A percentile compares a stretch with the other conserved stretches of the same genome.
phyloP scores from a whole-genome alignment of 2,329 filamentous ascomycete genomes.

The Dactylellina drechsleri region DNA sequence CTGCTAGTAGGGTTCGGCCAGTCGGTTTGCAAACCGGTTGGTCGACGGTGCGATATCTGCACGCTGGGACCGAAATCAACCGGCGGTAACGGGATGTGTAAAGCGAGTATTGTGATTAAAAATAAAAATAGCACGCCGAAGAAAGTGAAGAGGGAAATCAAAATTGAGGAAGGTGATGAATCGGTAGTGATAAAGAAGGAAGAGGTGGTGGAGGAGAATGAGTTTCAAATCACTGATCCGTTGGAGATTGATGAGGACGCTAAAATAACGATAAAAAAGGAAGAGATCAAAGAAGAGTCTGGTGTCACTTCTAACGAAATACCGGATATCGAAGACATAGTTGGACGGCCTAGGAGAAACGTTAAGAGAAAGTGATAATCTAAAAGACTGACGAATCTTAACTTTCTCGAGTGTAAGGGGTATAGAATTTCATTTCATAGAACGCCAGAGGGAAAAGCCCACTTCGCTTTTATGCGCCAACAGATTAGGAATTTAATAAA shows the following conservation, averaged over 20 bases:
- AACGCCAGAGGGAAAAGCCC: slow-evolving; percentile 28
- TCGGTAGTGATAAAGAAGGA: slow-evolving; percentile 58
- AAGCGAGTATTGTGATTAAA: slow-evolving; percentile 73
- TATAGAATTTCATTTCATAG: slow-evolving; percentile 11
- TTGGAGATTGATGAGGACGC: slow-evolving; percentile 58
- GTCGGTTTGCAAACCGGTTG: slow-evolving; percentile 83
- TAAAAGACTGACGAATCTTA: background rate
- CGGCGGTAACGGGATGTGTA: slow-evolving; percentile 77
- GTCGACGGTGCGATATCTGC: slow-evolving; percentile 84
- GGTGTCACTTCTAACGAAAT: slow-evolving; percentile 21
- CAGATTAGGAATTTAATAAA: slow-evolving; percentile 15
- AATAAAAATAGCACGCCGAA: slow-evolving; percentile 62
- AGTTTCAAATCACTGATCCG: slow-evolving; percentile 56
- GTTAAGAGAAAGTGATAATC: slow-evolving; percentile 42
- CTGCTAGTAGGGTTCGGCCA: slow-evolving; percentile 89
- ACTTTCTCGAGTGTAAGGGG: background rate
- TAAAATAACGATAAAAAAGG: slow-evolving; percentile 61
- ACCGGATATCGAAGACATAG: slow-evolving; percentile 50
- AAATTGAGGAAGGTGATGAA: slow-evolving; percentile 57
- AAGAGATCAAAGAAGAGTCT: slow-evolving; percentile 12
- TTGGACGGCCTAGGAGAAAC: slow-evolving; percentile 44
- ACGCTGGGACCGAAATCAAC: slow-evolving; percentile 68
- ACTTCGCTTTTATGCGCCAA: slow-evolving; percentile 45
- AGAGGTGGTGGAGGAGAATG: slow-evolving; percentile 59
- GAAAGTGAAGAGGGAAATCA: slow-evolving; percentile 60